A percentile compares a stretch with the other conserved stretches of the same genome.
Conservation (phyloP, 257 asterid genomes). For the Solanum pennellii region DNA sequence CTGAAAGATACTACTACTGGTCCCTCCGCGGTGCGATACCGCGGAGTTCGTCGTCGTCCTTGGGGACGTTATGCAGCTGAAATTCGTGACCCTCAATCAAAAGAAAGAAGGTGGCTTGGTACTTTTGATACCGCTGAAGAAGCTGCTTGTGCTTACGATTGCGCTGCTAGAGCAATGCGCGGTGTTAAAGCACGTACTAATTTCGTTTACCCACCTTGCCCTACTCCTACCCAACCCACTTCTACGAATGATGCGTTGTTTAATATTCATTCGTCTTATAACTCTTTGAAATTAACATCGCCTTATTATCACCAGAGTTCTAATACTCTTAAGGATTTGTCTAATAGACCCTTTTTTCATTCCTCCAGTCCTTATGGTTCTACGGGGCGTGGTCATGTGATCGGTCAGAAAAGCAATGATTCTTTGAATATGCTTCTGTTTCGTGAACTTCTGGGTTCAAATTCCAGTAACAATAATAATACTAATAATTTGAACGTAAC, state of each 20-base stretch:
- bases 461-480: not conserved
- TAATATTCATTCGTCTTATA: not conserved
- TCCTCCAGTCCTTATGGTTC: conserved; percentile 9
- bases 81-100: conserved; percentile 77
- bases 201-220: conserved; percentile 49
- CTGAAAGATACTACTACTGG: conserved; percentile 21
- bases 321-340: not conserved
- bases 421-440: conserved; percentile 16
- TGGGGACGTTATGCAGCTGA: conserved; percentile 99
- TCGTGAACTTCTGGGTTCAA: conserved; percentile 23
- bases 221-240: conserved; percentile 8
- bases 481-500: not conserved
- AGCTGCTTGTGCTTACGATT: conserved; percentile 90
- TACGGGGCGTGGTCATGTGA: not conserved
- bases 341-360: not conserved
- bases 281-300: not conserved
- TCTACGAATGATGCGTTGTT: not conserved
- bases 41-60: conserved; percentile 94
- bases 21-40: conserved; percentile 37
- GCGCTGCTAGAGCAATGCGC: conserved; percentile 95
- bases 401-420: not conserved
- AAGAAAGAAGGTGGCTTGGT: conserved; percentile 90
- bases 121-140: conserved; percentile 92
- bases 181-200: conserved; percentile 80
- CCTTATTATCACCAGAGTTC: not conserved